These are phyloP conservation scores for Petasospora fabianii DNA, from an alignment of 1,139 yeast species.

Conservation along the genomic window DNA sequence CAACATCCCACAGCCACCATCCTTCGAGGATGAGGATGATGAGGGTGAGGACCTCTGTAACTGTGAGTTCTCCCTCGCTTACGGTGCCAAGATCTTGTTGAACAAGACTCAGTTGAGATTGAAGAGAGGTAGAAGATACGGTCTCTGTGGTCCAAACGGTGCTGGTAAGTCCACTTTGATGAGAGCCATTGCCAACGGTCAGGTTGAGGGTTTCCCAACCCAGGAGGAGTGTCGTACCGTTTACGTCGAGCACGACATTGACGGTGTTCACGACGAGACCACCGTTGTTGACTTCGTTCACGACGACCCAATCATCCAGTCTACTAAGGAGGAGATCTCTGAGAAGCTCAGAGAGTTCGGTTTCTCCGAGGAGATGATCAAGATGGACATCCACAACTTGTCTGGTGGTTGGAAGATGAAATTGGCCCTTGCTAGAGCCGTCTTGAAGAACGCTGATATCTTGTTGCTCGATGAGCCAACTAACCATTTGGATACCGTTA, in stretches of 20 bases:
- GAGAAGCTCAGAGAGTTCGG: slow-evolving; percentile 81
- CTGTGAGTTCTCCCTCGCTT: slow-evolving; percentile 99
- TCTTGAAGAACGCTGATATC: slow-evolving; percentile 97
- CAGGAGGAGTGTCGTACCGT: slow-evolving; percentile 98
- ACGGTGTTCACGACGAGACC: slow-evolving; percentile 96
- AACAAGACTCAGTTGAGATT: slow-evolving; percentile 99
- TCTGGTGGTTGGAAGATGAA: slow-evolving; percentile 99
- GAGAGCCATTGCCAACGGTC: slow-evolving; percentile 99
- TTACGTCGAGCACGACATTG: slow-evolving; percentile 99
- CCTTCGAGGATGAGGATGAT: slow-evolving; percentile 98
- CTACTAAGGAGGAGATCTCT: slow-evolving; percentile 59
- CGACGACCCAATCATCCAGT: slow-evolving; percentile 76
- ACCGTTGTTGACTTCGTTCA: slow-evolving; percentile 87
- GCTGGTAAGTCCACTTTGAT: slow-evolving; percentile 99
- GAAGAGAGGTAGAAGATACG: slow-evolving; percentile 99
- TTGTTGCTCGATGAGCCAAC: slow-evolving; percentile 99
- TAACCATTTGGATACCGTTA: slow-evolving; percentile 98
- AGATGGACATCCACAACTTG: slow-evolving; percentile 89
- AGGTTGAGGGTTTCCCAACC: slow-evolving; percentile 99
- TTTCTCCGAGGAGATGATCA: slow-evolving; percentile 88
- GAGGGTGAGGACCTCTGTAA: slow-evolving; percentile 99
- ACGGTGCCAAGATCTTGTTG: slow-evolving; percentile 99
- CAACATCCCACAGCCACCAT: slow-evolving; percentile 95
- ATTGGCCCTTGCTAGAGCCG: slow-evolving; percentile 98
- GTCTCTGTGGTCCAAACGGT: slow-evolving; percentile 99